Evolutionary conservation across 495 filamentous ascomycete species (phyloP).

Genomic region (Xylaria scruposa): DNA sequence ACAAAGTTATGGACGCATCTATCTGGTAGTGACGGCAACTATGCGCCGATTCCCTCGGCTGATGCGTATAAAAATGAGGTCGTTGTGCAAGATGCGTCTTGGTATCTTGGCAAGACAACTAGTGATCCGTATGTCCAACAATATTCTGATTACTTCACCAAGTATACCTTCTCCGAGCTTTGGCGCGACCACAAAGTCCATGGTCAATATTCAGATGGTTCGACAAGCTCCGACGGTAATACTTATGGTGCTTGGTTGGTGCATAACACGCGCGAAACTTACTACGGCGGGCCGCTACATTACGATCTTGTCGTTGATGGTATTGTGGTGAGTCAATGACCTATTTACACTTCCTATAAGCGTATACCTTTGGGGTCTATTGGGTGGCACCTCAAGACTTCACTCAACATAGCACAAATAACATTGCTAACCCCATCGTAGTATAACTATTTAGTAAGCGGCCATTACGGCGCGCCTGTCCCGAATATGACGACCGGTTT

Average conservation of each 20-base stretch:
- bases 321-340: slow-evolving; percentile 59
- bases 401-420: neutral
- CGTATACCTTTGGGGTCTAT: neutral
- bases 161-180: slow-evolving; percentile 61
- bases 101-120: slow-evolving; percentile 59
- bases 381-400: neutral
- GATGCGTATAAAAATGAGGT: slow-evolving; percentile 46
- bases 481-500: slow-evolving; percentile 66
- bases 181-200: slow-evolving; percentile 62
- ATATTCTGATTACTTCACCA: slow-evolving; percentile 64
- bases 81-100: slow-evolving; percentile 64
- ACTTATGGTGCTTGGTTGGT: slow-evolving; percentile 64
- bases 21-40: slow-evolving; percentile 55
- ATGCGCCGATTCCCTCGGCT: slow-evolving; percentile 58
- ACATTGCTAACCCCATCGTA: slow-evolving; percentile 16
- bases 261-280: slow-evolving; percentile 65
- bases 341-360: slow-evolving; percentile 14
- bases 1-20: slow-evolving; percentile 63
- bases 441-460: slow-evolving; percentile 53
- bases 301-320: slow-evolving; percentile 64
- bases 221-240: slow-evolving; percentile 52
- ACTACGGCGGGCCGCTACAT: slow-evolving; percentile 63
- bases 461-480: slow-evolving; percentile 62
- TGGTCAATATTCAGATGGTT: slow-evolving; percentile 60
- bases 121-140: slow-evolving; percentile 58